Evolutionary conservation across 345 rosid species (phyloP), one percentile per base, ranked within the genome.

Genomic region (Geranium rotundifolium): DNA sequence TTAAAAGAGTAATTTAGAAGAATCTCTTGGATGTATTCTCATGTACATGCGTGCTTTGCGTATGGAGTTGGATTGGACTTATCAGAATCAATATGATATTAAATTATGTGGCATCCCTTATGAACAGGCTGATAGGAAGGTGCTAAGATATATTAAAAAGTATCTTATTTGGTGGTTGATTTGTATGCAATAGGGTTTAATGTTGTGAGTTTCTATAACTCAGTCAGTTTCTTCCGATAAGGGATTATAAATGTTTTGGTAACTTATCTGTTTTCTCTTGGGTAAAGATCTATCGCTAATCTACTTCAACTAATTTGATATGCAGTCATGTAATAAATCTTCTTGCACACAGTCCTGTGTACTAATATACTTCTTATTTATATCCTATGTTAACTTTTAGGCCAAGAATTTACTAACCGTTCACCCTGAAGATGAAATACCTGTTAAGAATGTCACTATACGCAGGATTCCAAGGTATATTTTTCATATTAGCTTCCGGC

Each of bases 381-480:
- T 46, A 12, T 46, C 12, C 13, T 46, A 9, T 46, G 16, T 16
- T 46, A 46, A 46, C 5, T 54, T 50, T 34, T 64, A 86, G 92
- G 92, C 65, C 60, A 86, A 84, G 73, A 82, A 82, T 69, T 65
- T 86, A 37, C 69, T 86, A 64, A 76, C 84, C 10, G 76, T 80
- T 63, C 73, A 84, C 18, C 82, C 87, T 14, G 87, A 69, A 75
- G 81, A 77, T 13, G 78, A 79, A 57, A 72, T 76, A 18, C 85
- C 81, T 20, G 78, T 82, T 19, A 86, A 80, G 75, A 82, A 63
- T 75, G 80, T 86, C 61, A 69, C 83, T 0, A 65, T 86, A 29
- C 75, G 92, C 66, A 79, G 69, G 73, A 82, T 86, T 64, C 84
- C 87, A 15, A 86, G 92, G 92, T 86, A 68, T 46, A 46, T 46